These are phyloP conservation scores for Fusarium heterosporum DNA, from an alignment of 2,329 filamentous ascomycete genomes.

Conservation along the genomic window DNA sequence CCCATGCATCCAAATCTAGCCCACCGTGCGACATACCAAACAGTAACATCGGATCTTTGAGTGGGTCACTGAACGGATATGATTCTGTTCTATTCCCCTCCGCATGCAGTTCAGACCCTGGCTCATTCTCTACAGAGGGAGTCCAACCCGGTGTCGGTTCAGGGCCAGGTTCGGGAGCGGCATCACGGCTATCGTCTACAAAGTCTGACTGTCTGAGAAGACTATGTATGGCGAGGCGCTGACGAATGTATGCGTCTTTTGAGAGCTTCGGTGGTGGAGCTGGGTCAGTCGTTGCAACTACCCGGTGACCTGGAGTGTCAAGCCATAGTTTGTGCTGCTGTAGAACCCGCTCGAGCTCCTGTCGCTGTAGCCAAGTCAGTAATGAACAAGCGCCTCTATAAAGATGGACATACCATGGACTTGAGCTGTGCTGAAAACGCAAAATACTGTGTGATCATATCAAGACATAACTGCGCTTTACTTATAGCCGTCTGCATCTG, in stretches of 20 bases:
- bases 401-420: slow-evolving; percentile 33
- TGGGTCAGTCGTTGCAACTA: slow-evolving; percentile 27
- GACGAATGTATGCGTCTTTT: slow-evolving; percentile 42
- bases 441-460: slow-evolving; percentile 46
- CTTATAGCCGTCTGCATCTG: slow-evolving; percentile 46
- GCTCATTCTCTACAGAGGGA: slow-evolving; percentile 42
- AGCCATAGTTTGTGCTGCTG: slow-evolving; percentile 44
- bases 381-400: fast-evolving
- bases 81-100: slow-evolving; percentile 29
- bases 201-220: slow-evolving; percentile 55
- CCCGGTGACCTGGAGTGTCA: slow-evolving; percentile 40
- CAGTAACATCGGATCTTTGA: slow-evolving; percentile 38
- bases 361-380: slow-evolving; percentile 23
- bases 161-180: slow-evolving; percentile 37
- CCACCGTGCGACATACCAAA: slow-evolving; percentile 42
- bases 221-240: slow-evolving; percentile 55
- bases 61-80: slow-evolving; percentile 16
- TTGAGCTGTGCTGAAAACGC: slow-evolving; percentile 47
- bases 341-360: slow-evolving; percentile 45
- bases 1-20: slow-evolving; percentile 41
- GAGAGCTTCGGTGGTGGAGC: slow-evolving; percentile 34
- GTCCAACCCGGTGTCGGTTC: slow-evolving; percentile 40
- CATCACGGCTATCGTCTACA: slow-evolving; percentile 54
- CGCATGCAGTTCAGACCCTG: slow-evolving; percentile 20
- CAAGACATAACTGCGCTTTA: slow-evolving; percentile 44